phyloP scores from a whole-genome alignment of 768 basidiomycete genomes.

The Amanita polypyramis region DNA sequence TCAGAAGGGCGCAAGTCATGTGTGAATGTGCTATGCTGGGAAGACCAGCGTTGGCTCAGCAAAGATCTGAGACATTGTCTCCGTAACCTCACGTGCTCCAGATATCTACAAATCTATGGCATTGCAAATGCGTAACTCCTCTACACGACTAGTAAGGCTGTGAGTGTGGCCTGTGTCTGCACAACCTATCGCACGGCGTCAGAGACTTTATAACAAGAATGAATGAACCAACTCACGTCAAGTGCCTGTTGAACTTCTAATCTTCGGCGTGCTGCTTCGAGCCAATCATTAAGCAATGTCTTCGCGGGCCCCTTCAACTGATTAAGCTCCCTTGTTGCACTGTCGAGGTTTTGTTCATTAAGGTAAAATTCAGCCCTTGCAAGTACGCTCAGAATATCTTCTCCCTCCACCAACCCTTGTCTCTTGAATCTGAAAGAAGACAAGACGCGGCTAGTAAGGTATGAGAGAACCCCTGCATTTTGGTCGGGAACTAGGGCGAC shows the following conservation, averaged over 20 bases:
- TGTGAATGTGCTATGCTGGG: constrained; percentile 68
- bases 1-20: constrained; percentile 76
- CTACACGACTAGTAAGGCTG: constrained; percentile 69
- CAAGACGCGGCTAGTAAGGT: constrained; percentile 71
- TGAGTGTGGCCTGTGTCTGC: constrained; percentile 74
- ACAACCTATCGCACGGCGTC: constrained; percentile 44
- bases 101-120: constrained; percentile 13
- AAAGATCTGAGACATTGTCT: constrained; percentile 1
- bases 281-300: constrained; percentile 73
- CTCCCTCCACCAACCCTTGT: constrained; percentile 68
- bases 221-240: constrained; percentile 40
- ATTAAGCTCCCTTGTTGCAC: constrained; percentile 85
- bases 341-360: constrained; percentile 87
- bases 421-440: constrained; percentile 72
- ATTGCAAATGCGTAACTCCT: constrained; percentile 16
- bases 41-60: background rate
- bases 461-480: constrained; percentile 80
- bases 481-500: constrained; percentile 92
- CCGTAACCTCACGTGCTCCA: constrained; percentile 6
- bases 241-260: constrained; percentile 90
- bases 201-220: constrained; percentile 1
- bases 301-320: constrained; percentile 78
- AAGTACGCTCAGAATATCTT: constrained; percentile 79
- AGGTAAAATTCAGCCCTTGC: constrained; percentile 84
- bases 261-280: constrained; percentile 77